Conservation (phyloP, 73 alveolate species). For the Paramecium sonneborni region DNA sequence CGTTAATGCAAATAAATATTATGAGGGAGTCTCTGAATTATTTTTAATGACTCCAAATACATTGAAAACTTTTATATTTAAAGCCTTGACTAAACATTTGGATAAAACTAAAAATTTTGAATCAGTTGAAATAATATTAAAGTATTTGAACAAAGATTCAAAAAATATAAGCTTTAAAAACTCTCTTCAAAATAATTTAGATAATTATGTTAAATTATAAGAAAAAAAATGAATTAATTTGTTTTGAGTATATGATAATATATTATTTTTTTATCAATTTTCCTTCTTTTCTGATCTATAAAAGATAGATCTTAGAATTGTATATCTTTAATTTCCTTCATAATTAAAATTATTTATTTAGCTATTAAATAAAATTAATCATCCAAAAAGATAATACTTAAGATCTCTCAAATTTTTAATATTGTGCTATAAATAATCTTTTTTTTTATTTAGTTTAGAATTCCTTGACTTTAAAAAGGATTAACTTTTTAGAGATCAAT, state of each 20-base stretch:
- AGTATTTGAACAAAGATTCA: not conserved
- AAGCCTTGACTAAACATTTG: not conserved
- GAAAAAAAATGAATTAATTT: not conserved
- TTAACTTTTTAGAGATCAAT: no score
- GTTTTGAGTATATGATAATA: not conserved
- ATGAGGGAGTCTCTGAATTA: not conserved
- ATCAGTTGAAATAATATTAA: not conserved
- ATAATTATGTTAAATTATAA: not conserved
- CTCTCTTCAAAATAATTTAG: conserved; percentile 22
- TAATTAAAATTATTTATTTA: no score
- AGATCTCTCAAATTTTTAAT: no score
- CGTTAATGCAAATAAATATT: not conserved
- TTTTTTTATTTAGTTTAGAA: no score
- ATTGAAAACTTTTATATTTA: not conserved
- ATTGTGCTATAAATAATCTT: no score
- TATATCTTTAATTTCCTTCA: not conserved
- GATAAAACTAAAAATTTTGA: not conserved
- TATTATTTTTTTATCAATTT: not conserved
- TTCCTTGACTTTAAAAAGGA: no score
- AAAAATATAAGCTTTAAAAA: not conserved
- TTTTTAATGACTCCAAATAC: conserved; percentile 21
- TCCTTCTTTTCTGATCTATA: not conserved
- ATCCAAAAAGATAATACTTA: no score
- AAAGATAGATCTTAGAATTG: not conserved
- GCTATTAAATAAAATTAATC: no score